These are phyloP conservation scores for Zygoascus biomembranicola DNA, from an alignment of 805 yeast species.

Conservation along the genomic window DNA sequence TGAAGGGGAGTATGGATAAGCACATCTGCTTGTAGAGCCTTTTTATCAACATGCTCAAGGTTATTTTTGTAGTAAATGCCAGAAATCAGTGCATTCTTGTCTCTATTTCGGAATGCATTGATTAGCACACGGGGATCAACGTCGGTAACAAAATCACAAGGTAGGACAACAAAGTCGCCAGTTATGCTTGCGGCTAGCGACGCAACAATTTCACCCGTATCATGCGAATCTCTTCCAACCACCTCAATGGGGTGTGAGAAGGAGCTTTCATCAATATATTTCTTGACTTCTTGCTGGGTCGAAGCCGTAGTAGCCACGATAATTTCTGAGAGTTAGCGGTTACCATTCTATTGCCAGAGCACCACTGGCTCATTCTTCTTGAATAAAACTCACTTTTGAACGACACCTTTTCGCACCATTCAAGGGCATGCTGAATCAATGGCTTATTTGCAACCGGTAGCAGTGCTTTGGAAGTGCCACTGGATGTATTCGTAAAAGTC, in stretches of 20 bases:
- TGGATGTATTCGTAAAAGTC: constrained; percentile 42
- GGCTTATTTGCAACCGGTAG: constrained; percentile 87
- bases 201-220: constrained; percentile 17
- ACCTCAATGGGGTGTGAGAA: constrained; percentile 9
- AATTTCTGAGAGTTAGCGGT: constrained; percentile 28
- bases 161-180: constrained; percentile 67
- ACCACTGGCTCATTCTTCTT: background rate
- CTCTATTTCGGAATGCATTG: constrained; percentile 71
- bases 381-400: constrained; percentile 38
- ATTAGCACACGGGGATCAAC: constrained; percentile 83
- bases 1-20: constrained; percentile 34
- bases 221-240: constrained; percentile 8
- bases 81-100: constrained; percentile 52
- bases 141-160: constrained; percentile 91
- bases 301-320: constrained; percentile 52
- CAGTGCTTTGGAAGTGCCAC: constrained; percentile 74
- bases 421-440: constrained; percentile 76
- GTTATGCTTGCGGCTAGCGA: constrained; percentile 12
- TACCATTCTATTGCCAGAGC: background rate
- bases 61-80: constrained; percentile 68
- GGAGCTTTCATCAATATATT: constrained; percentile 37
- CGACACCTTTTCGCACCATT: constrained; percentile 87
- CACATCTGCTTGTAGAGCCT: constrained; percentile 57
- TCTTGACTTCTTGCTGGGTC: constrained; percentile 39
- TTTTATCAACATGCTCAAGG: constrained; percentile 72